Base-by-base conservation (phyloP, 768 basidiomycete genomes). In the Tremella mesenterica region DNA sequence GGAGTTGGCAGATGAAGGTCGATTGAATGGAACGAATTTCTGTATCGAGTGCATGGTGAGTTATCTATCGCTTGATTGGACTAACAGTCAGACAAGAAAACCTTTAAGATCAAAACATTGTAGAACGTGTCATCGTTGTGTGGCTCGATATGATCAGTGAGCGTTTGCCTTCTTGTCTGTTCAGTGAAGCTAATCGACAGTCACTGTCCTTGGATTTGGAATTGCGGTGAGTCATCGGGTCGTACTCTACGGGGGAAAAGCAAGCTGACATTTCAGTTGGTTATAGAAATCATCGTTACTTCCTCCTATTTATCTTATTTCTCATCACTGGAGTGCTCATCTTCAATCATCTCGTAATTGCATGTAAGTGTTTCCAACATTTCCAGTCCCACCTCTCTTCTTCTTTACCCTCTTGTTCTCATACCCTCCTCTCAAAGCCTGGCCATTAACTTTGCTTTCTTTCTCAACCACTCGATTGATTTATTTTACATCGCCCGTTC, bases 121-220 rank as follows among this genome's bases (percentile, higher is more conserved):
- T 75, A 83, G 92, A 10, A 78, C 85, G 21, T 96, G 92, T 65
- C 85, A 92, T 64, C 82, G 83, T 47, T 99, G 95, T 64, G 79
- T 89, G 18, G 86, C 87, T 12, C 79, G 91, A 44, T 87, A 84
- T 65, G 95, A 99, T 66, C 95, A 99, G 90, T 95, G 70, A 69
- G 87, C 77, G 25, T 43, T 23, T 16, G 2, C 9, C 26, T 16
- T 47, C 21, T n/a, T 16, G 14, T 3, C 30, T 25, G 26, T 38
- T 12, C 10, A 14, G 26, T 1, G 27, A 39, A 18, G 31, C 8
- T 28, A 45, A 6, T 51, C 39, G 5, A 50, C 47, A 93, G 91
- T 64, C 92, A 99, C 64, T 97, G 95, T 63, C 95, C 93, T 1
- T 99, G 95, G 95, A 84, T 96, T 14, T 99, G 92, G 92, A 97